Evolutionary conservation across 2,329 filamentous ascomycete species (phyloP).

Genomic region (Diaporthe destruens): DNA sequence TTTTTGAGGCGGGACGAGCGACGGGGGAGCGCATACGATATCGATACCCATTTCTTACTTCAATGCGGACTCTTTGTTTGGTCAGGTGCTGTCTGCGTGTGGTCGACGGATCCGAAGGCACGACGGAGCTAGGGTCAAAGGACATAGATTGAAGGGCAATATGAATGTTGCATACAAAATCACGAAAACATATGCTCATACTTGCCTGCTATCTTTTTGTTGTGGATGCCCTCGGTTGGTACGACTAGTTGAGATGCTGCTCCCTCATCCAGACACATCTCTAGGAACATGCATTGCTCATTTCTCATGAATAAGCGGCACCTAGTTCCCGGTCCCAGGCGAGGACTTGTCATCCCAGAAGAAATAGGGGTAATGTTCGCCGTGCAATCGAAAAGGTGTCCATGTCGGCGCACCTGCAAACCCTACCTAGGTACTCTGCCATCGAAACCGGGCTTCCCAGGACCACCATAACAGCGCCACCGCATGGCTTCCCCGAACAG

Average conservation of each 20-base stretch:
- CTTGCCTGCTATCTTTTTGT: too few relatives aligned
- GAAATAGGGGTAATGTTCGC: too few relatives aligned
- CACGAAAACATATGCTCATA: too few relatives aligned
- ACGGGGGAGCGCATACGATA: conserved; percentile 4
- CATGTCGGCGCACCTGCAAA: too few relatives aligned
- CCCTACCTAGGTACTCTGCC: too few relatives aligned
- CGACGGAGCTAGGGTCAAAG: background rate
- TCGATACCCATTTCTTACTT: conserved; percentile 27
- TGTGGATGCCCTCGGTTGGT: conserved; percentile 4
- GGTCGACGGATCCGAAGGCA: background rate
- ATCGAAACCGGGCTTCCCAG: too few relatives aligned
- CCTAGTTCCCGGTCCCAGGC: too few relatives aligned
- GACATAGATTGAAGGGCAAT: background rate
- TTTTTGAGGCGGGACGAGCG: background rate
- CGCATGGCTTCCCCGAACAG: too few relatives aligned
- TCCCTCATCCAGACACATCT: conserved; percentile 3
- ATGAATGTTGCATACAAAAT: background rate
- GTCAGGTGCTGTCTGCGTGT: background rate
- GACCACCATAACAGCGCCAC: too few relatives aligned
- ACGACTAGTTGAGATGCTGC: conserved; percentile 30
- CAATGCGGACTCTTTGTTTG: background rate
- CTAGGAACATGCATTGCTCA: conserved; percentile 2
- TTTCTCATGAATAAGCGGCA: background rate
- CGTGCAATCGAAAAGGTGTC: too few relatives aligned
- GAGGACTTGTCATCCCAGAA: too few relatives aligned